phyloP scores from a whole-genome alignment of 768 basidiomycete species.

The Hygrophoropsis aurantiaca region DNA sequence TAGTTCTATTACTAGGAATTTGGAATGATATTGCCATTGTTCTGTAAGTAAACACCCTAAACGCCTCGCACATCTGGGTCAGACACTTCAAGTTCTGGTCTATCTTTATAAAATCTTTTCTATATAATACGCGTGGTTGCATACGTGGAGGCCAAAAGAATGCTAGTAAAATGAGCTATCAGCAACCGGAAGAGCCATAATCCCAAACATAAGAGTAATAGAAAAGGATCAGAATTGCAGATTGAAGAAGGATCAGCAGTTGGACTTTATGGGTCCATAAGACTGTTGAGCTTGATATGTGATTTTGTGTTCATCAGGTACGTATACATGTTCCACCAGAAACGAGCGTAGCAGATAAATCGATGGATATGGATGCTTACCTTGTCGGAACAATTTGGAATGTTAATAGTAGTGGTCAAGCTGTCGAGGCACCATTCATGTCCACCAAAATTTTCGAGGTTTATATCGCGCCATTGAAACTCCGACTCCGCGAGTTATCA shows the following conservation, averaged over 20 bases:
- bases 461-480: conserved; percentile 2
- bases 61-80: no score
- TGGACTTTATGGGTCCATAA: conserved; percentile 39
- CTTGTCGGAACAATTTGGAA: not conserved
- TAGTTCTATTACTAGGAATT: no score
- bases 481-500: conserved; percentile 6
- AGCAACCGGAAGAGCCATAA: not conserved
- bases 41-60: no score
- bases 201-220: not conserved
- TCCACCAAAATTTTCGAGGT: not conserved
- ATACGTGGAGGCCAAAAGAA: no score
- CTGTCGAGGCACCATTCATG: not conserved
- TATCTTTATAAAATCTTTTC: no score
- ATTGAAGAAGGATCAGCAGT: conserved; percentile 38
- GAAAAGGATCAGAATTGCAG: conserved; percentile 43
- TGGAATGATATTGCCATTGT: no score
- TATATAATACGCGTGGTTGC: no score
- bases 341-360: not conserved
- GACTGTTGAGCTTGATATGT: conserved; percentile 53
- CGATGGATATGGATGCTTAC: not conserved
- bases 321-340: not conserved
- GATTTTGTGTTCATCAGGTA: conserved; percentile 38
- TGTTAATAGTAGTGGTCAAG: not conserved
- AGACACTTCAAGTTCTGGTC: no score
- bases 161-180: no score